Base-by-base conservation (phyloP, 176 grass and related monocot species). In the Oryza glumipatula region DNA sequence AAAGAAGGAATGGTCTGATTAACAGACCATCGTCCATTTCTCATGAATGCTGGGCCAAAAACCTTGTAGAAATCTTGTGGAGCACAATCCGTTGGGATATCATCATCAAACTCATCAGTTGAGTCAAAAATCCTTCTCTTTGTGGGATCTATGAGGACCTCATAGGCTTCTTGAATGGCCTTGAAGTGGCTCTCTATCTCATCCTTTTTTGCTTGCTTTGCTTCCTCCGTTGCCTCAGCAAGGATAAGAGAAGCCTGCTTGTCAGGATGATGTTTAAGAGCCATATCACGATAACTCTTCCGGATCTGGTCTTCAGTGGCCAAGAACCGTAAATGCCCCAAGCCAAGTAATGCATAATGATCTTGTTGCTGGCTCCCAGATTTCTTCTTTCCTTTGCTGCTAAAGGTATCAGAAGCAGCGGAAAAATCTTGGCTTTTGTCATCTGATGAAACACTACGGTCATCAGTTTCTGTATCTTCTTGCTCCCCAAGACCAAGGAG, bases 91-190 rank as follows among this genome's bases (percentile, higher is more conserved):
- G 91, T 90, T 65, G 96, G 96, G 74, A 98, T 88, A 89, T 98
- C 96, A 98, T 98, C 96, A 71, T 98, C 96, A 87, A 98, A 98
- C 64, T 98, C 96, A 79, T 98, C 96, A 9, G 96, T 98, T 9
- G 96, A 98, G 38, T 98, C 96, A 85, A 88, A 98, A 81, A 95
- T 94, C 68, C 96, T 95, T 84, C 96, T 90, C 84, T 94, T 98
- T 15, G 90, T 92, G 70, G 93, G 96, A 73, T 98, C 96, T 36
- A 95, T 95, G 24, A 99, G 87, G 79, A 96, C 88, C 75, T 99
- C 96, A 77, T 99, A 99, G 44, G 96, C 96, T 81, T 95, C 93
- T 65, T 99, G 93, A 61, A 99, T 92, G 65, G 80, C 83, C 78
- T 99, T 99, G 71, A 99, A 99, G 86, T 96, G 91, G 49, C 16